Conservation (phyloP, 208 protist genomes). For the Phytomonas francai region DNA sequence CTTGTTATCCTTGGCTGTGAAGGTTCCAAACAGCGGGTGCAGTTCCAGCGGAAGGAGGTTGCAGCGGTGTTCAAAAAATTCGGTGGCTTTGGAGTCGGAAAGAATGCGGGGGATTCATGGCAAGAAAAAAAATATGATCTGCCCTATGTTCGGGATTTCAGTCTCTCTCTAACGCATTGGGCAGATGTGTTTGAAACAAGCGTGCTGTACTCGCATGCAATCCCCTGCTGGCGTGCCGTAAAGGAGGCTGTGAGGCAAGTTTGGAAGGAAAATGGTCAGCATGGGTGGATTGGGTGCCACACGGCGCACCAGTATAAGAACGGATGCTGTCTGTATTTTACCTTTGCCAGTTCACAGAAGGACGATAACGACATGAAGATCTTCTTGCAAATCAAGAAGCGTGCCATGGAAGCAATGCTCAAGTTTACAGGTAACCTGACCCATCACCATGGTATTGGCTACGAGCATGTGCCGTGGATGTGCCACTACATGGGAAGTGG, state of each 20-base stretch:
- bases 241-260: slow-evolving; percentile 79
- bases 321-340: slow-evolving; percentile 92
- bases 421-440: slow-evolving; percentile 78
- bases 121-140: slow-evolving; percentile 93
- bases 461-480: slow-evolving; percentile 93
- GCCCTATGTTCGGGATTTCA: slow-evolving; percentile 88
- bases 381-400: slow-evolving; percentile 81
- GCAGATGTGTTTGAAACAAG: slow-evolving; percentile 90
- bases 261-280: slow-evolving; percentile 68
- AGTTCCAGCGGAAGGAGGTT: slow-evolving; percentile 57
- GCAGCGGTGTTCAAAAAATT: slow-evolving; percentile 51
- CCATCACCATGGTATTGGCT: slow-evolving; percentile 90
- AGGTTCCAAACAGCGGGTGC: slow-evolving; percentile 54
- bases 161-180: slow-evolving; percentile 74
- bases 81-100: slow-evolving; percentile 52
- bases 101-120: slow-evolving; percentile 68
- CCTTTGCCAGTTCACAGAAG: slow-evolving; percentile 73
- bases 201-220: slow-evolving; percentile 77
- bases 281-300: slow-evolving; percentile 90
- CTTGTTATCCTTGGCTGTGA: slow-evolving; percentile 86
- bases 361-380: slow-evolving; percentile 87
- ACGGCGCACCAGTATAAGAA: slow-evolving; percentile 88
- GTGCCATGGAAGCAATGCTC: slow-evolving; percentile 86
- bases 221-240: slow-evolving; percentile 86
- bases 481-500: slow-evolving; percentile 64